Base-by-base conservation (phyloP, 148 eudicot genomes). In the Amaranthus cruentus region DNA sequence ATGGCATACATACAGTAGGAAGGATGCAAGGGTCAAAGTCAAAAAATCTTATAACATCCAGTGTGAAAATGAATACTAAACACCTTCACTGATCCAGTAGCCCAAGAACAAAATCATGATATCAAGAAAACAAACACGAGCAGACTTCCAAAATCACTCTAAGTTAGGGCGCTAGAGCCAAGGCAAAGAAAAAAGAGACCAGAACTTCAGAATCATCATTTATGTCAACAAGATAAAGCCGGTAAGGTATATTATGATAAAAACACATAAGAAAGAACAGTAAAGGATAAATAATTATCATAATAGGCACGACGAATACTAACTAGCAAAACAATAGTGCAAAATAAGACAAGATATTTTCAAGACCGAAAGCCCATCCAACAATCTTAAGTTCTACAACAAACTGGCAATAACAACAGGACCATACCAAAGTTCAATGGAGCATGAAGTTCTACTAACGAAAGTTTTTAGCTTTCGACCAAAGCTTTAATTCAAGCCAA, bases 371-470 rank as follows among this genome's bases (percentile, higher is more conserved):
- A 68, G 57, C 50, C 42, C 55, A 66, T 66, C 54, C 68, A 71
- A 57, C 73, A 54, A 66, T 53, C 56, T 44, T 13, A 55, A 12
- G 55, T 47, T 47, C 55, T 75, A 76, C 60, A 66, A 75, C 42
- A 78, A 67, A 73, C 49, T 62, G 75, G 47, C 66, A 54, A 75
- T 28, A 54, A 78, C 75, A 74, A 75, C 80, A 69, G 68, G 77
- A 74, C 72, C 87, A 86, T 80, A 85, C 84, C 85, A 84, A 74
- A 68, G 78, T 66, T 65, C 77, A 82, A 53, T 73, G 57, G 63
- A 62, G 76, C 84, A 81, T 60, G 73, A 50, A 81, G 77, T 81
- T 79, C 84, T 81, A 79, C 74, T 69, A 80, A 81, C 38, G 76
- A 76, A 68, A 75, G 63, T 62, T 72, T 49, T 66, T 28, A 76